Evolutionary conservation across 345 rosid species (phyloP), one percentile per base, ranked within the genome.

Genomic region (Microcos paniculata): DNA sequence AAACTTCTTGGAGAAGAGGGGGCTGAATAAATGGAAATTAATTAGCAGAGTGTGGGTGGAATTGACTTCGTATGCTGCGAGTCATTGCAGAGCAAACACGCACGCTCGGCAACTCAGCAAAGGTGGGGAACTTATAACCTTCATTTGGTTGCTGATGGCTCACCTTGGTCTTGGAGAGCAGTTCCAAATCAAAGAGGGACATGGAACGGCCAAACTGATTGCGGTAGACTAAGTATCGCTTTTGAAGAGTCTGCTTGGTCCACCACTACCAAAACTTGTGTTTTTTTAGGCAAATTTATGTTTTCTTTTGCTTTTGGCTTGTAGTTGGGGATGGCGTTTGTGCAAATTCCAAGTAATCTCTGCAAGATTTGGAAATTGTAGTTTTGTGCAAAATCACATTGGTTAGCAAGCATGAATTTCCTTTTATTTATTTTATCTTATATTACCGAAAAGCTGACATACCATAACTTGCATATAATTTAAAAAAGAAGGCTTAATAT

Each of bases 141-240:
- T 85, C 55, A 87, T 91, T 66, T 89, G 97, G 95, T 63, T 93
- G 40, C 73, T 91, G 80, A 93, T 91, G 93, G 90, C 91, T 55
- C 96, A 93, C 80, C 80, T 93, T 10, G 91, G 96, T n/a, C 30
- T 91, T 1, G 87, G 85, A 30, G 78, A 81, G 24, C 87, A 88
- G 65, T 88, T 86, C 85, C 90, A 88, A 51, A 85, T 83, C 55
- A 87, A 90, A 1, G 86, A 84, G 66, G 87, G 87, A 62, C 85
- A 88, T 74, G 88, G 82, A 9, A 79, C 88, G 78, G 90, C 88
- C n/a, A 89, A 89, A 78, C 62, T 87, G 46, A 68, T 87, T 30
- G 78, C 85, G 52, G 83, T 86, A 38, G 85, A 88, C 79, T 88
- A 55, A 19, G 23, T 31, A 13, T 0, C 40, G 6, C 40, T 8